Evolutionary conservation across 1,139 yeast species (phyloP).

Genomic region (Hemisphaericaspora lyxosophila): DNA sequence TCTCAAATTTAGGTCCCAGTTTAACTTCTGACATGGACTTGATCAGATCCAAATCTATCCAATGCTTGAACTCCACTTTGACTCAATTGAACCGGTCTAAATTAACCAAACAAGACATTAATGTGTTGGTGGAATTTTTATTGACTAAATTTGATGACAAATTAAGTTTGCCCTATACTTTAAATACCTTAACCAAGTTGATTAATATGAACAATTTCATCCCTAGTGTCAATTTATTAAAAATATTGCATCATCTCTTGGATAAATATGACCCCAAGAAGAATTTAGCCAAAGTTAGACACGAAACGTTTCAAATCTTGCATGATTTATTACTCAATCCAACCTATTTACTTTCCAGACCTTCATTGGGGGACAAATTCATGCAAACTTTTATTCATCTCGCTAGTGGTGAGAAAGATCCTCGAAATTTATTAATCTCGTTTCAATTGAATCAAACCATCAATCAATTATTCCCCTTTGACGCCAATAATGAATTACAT

Average conservation of each 20-base stretch:
- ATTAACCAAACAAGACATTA: slow-evolving; percentile 61
- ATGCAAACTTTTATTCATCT: slow-evolving; percentile 61
- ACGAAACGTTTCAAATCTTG: slow-evolving; percentile 56
- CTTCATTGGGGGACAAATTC: slow-evolving; percentile 33
- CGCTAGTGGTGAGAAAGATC: slow-evolving; percentile 92
- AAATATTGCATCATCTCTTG: slow-evolving; percentile 41
- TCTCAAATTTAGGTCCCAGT: slow-evolving; percentile 41
- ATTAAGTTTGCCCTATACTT: slow-evolving; percentile 50
- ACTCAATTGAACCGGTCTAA: slow-evolving; percentile 30
- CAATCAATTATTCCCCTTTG: slow-evolving; percentile 45
- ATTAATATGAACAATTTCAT: slow-evolving; percentile 47
- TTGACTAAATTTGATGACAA: slow-evolving; percentile 67
- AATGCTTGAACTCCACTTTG: slow-evolving; percentile 58
- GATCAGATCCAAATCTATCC: slow-evolving; percentile 52
- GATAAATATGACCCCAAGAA: slow-evolving; percentile 59
- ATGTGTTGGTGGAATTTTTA: slow-evolving; percentile 66
- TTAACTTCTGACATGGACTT: slow-evolving; percentile 67
- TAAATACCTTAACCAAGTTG: slow-evolving; percentile 56
- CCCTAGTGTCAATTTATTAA: slow-evolving; percentile 25
- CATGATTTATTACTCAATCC: slow-evolving; percentile 18
- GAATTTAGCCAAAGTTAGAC: slow-evolving; percentile 66
- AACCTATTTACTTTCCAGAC: slow-evolving; percentile 16
- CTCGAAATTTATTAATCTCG: slow-evolving; percentile 74
- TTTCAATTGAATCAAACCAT: slow-evolving; percentile 58
- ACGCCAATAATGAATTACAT: slow-evolving; percentile 37